These are phyloP conservation scores for Stagonosporopsis chrysanthemi DNA, from an alignment of 2,329 filamentous ascomycete species.

Conservation along the genomic window DNA sequence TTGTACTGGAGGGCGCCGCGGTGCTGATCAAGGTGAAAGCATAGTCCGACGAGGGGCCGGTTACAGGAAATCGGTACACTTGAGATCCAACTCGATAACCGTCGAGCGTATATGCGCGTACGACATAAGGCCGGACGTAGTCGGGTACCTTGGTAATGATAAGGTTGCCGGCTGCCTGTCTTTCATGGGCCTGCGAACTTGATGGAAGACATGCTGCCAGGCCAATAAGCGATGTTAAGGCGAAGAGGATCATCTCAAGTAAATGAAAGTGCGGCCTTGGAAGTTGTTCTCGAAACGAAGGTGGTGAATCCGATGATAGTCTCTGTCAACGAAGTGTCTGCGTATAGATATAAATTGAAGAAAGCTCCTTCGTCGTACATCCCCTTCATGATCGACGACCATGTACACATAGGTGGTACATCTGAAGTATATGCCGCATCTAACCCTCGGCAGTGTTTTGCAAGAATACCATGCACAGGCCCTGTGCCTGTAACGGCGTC, in stretches of 20 bases:
- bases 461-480: background rate
- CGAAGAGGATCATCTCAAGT: constrained; percentile 2
- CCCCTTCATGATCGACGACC: constrained; percentile 4
- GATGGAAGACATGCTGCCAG: constrained; percentile 15
- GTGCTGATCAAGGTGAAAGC: constrained; percentile 57
- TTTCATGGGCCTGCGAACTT: background rate
- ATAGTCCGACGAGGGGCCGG: constrained; percentile 54
- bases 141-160: constrained; percentile 40
- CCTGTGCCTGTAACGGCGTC: background rate
- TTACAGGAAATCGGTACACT: constrained; percentile 55
- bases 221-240: constrained; percentile 8
- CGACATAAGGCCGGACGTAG: constrained; percentile 47
- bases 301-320: background rate
- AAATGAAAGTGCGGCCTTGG: background rate
- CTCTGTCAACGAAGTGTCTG: background rate
- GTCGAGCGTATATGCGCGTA: constrained; percentile 45
- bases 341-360: background rate
- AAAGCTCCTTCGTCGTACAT: constrained; percentile 10
- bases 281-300: background rate
- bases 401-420: background rate
- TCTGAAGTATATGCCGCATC: background rate
- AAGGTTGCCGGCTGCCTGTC: constrained; percentile 5
- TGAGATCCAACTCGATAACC: constrained; percentile 49
- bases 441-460: background rate
- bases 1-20: constrained; percentile 49